Evolutionary conservation across 225 moss, liverwort and hornwort genomes (phyloP).

Genomic region (Sphagnum contortum): DNA sequence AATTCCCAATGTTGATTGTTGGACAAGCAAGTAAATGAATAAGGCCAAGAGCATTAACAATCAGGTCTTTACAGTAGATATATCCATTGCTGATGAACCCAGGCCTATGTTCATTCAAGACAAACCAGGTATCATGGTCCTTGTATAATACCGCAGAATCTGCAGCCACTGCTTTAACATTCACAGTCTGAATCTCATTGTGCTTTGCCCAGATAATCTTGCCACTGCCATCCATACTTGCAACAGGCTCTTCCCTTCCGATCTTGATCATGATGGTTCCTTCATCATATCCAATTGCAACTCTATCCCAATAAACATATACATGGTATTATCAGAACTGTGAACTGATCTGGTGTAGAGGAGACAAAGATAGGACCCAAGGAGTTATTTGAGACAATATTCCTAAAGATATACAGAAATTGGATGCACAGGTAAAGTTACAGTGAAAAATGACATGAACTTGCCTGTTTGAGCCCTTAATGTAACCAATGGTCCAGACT

Average conservation of each 20-base stretch:
- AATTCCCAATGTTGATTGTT: background rate
- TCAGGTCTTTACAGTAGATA: too few species aligned
- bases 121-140: too few species aligned
- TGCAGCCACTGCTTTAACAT: conserved; percentile 84
- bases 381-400: too few species aligned
- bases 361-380: too few species aligned
- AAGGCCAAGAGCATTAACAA: too few species aligned
- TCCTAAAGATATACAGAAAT: too few species aligned
- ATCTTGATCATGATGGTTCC: conserved; percentile 99
- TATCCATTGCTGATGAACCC: too few species aligned
- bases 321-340: too few species aligned
- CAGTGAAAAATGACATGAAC: background rate
- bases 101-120: too few species aligned
- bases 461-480: conserved; percentile 90
- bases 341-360: too few species aligned
- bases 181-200: conserved; percentile 97
- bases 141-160: conserved; percentile 71
- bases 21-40: too few species aligned
- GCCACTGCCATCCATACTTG: conserved; percentile 93
- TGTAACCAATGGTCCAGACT: conserved; percentile 83
- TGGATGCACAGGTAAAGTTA: background rate
- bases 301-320: conserved; percentile 26
- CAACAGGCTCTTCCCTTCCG: conserved; percentile 94
- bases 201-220: conserved; percentile 99
- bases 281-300: conserved; percentile 96